Evolutionary conservation across 1,284 basidiomycete genomes (phyloP).

Genomic region (Lentinus polychrous): DNA sequence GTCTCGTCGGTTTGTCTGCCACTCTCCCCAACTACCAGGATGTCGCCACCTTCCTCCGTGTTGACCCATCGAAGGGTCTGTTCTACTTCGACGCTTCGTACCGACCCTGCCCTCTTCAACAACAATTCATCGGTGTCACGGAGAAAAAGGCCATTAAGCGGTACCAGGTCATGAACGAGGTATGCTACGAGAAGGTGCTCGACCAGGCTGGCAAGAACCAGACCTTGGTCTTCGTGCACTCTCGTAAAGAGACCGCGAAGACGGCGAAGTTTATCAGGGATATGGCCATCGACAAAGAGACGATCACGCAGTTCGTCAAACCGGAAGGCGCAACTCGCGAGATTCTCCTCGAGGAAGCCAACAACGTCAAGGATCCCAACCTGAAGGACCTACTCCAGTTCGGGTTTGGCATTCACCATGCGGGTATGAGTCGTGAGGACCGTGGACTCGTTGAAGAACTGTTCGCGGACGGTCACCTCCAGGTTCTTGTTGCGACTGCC

Average conservation of each 20-base stretch:
- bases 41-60: conserved; percentile 96
- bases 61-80: conserved; percentile 86
- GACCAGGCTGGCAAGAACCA: conserved; percentile 91
- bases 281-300: conserved; percentile 94
- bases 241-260: conserved; percentile 97
- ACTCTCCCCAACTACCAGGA: conserved; percentile 98
- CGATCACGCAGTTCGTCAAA: conserved; percentile 91
- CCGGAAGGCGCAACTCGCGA: conserved; percentile 86
- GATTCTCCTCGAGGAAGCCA: conserved; percentile 80
- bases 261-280: conserved; percentile 95
- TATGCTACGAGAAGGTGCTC: conserved; percentile 97
- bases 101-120: conserved; percentile 91
- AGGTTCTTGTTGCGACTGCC: conserved; percentile 95
- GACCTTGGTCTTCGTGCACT: conserved; percentile 95
- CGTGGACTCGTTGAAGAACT: conserved; percentile 92
- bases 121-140: conserved; percentile 96
- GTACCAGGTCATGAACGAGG: conserved; percentile 97
- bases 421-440: conserved; percentile 96
- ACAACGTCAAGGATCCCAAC: conserved; percentile 80
- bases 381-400: conserved; percentile 91
- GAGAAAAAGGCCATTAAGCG: conserved; percentile 99
- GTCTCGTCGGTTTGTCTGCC: conserved; percentile 92
- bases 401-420: conserved; percentile 97
- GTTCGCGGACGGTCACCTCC: conserved; percentile 88
- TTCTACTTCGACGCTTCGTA: conserved; percentile 97